phyloP scores from a whole-genome alignment of 176 grass and related monocot genomes.

The Tuctoria greenei region DNA sequence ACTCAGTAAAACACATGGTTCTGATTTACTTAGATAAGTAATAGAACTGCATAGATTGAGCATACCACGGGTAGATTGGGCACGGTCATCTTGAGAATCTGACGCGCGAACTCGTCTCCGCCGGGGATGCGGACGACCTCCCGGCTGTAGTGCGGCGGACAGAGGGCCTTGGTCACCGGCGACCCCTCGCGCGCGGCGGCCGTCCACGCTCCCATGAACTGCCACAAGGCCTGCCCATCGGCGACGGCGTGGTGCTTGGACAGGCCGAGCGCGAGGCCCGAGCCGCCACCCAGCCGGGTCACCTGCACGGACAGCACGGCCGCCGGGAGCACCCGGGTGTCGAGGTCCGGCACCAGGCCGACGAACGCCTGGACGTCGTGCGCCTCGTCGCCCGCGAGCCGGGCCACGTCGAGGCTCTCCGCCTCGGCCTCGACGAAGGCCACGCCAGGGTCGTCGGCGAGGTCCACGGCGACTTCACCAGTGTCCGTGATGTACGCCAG shows the following conservation, averaged over 20 bases:
- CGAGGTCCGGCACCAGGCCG: slow-evolving; percentile 18
- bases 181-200: slow-evolving; percentile 14
- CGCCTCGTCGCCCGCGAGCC: slow-evolving; percentile 36
- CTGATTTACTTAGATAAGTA: no score
- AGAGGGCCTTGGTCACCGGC: background rate
- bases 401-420: background rate
- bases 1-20: no score
- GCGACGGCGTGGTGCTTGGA: slow-evolving; percentile 47
- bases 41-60: no score
- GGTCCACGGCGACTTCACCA: slow-evolving; percentile 18
- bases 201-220: slow-evolving; percentile 44
- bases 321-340: slow-evolving; percentile 9
- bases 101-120: slow-evolving; percentile 21
- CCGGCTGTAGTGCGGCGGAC: slow-evolving; percentile 23
- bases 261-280: slow-evolving; percentile 38
- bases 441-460: slow-evolving; percentile 17
- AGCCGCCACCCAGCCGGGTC: slow-evolving; percentile 24
- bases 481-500: slow-evolving; percentile 13
- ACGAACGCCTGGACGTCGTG: slow-evolving; percentile 44
- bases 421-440: slow-evolving; percentile 35
- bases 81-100: slow-evolving; percentile 28
- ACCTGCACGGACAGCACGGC: slow-evolving; percentile 47
- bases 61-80: slow-evolving; percentile 39
- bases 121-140: background rate
- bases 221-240: slow-evolving; percentile 40